Evolutionary conservation across 306 rosid species (phyloP).

Genomic region (Citrullus colocynthis): DNA sequence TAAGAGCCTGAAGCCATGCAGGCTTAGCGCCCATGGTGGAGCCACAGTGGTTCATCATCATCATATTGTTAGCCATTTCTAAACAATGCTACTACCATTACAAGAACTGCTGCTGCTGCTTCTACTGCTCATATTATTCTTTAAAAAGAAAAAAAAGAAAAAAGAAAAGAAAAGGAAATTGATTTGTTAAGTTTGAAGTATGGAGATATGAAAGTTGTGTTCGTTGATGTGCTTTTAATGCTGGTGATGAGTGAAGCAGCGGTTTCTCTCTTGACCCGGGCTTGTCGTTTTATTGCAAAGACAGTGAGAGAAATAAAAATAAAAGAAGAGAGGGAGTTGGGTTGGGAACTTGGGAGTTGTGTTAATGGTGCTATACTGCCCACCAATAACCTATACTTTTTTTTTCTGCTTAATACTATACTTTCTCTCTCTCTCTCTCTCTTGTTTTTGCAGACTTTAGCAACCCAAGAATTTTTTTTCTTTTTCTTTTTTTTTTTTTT

Average conservation of each 20-base stretch:
- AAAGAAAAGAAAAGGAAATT: no score
- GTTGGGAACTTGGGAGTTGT: neutral
- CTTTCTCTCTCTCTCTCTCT: constrained; percentile 1
- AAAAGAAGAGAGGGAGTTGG: neutral
- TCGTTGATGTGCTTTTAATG: neutral
- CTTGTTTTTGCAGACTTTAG: constrained; percentile 1
- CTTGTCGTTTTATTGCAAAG: constrained; percentile 2
- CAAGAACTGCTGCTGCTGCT: no score
- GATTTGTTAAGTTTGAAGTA: neutral
- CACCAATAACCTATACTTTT: constrained; percentile 2
- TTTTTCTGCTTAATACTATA: constrained; percentile 3
- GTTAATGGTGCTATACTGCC: constrained; percentile 3
- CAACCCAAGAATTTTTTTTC: neutral
- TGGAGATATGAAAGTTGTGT: neutral
- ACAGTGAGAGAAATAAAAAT: neutral
- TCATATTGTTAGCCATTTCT: neutral
- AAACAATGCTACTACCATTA: neutral
- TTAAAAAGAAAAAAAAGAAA: no score
- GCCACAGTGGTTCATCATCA: neutral
- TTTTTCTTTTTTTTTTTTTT: neutral
- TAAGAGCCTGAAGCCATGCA: constrained; percentile 83
- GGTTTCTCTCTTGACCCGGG: neutral
- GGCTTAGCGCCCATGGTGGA: constrained; percentile 25
- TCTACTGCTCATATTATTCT: no score
- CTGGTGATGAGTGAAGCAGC: neutral